Evolutionary conservation across 768 basidiomycete species (phyloP).

Genomic region (Phylloporus arenicola): DNA sequence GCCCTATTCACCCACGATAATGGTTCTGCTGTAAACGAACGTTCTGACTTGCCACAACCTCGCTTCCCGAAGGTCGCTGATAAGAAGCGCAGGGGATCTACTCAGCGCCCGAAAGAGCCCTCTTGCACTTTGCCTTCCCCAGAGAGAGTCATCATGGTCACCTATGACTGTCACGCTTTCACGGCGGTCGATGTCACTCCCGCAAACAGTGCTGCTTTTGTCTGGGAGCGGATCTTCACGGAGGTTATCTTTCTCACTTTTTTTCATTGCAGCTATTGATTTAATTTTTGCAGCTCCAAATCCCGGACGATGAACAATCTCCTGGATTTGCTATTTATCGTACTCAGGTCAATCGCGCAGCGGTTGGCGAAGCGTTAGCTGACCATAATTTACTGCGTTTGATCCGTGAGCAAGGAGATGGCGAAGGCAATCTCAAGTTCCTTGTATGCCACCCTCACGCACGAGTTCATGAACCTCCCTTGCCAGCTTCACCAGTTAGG

Average conservation of each 20-base stretch:
- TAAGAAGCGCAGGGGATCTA: constrained; percentile 28
- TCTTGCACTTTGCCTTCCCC: constrained; percentile 29
- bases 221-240: constrained; percentile 75
- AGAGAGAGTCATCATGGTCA: constrained; percentile 53
- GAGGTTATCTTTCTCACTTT: constrained; percentile 46
- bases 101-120: constrained; percentile 24
- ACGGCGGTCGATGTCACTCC: constrained; percentile 66
- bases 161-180: constrained; percentile 72
- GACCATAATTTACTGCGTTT: constrained; percentile 68
- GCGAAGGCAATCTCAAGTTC: constrained; percentile 78
- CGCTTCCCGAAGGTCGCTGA: constrained; percentile 32
- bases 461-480: constrained; percentile 49
- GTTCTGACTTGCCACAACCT: constrained; percentile 25
- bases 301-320: constrained; percentile 77
- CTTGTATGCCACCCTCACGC: constrained; percentile 66
- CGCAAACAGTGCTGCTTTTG: constrained; percentile 58
- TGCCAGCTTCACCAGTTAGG: constrained; percentile 37
- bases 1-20: constrained; percentile 35
- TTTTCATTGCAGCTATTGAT: constrained; percentile 2
- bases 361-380: constrained; percentile 66
- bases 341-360: constrained; percentile 78
- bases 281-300: constrained; percentile 50
- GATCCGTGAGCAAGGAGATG: constrained; percentile 68
- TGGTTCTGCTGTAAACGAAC: constrained; percentile 29
- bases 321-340: constrained; percentile 72